A percentile compares a stretch with the other conserved stretches of the same genome.
Conservation (phyloP, 768 basidiomycete genomes). For the Phallus indusiatus region DNA sequence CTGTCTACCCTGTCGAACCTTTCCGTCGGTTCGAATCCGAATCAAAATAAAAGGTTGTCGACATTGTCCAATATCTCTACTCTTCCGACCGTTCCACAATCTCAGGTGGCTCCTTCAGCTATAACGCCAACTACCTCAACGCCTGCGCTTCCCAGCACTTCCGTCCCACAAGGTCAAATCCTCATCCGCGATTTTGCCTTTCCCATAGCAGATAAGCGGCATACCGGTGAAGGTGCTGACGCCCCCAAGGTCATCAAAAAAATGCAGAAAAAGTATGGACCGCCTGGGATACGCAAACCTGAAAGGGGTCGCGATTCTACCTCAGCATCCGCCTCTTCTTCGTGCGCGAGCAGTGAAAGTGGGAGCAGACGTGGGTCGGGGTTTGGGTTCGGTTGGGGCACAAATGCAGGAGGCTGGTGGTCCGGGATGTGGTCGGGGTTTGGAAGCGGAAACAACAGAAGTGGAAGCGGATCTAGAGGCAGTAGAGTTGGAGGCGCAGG, state of each 20-base stretch:
- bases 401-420: slow-evolving; percentile 29
- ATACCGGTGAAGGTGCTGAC: slow-evolving; percentile 31
- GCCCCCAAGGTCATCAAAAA: slow-evolving; percentile 22
- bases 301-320: neutral
- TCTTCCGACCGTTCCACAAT: neutral
- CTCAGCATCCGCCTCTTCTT: neutral
- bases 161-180: slow-evolving; percentile 17
- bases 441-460: slow-evolving; percentile 14
- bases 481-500: slow-evolving; percentile 12
- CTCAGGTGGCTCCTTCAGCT: neutral
- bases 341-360: slow-evolving; percentile 13
- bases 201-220: slow-evolving; percentile 31
- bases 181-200: slow-evolving; percentile 46
- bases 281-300: slow-evolving; percentile 23
- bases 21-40: neutral
- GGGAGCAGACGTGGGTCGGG: slow-evolving; percentile 22
- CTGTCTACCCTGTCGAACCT: neutral
- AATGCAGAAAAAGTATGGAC: slow-evolving; percentile 19
- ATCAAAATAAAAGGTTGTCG: neutral
- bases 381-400: slow-evolving; percentile 30
- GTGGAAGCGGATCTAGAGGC: slow-evolving; percentile 6
- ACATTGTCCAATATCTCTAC: neutral
- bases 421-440: slow-evolving; percentile 27
- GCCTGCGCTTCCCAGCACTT: slow-evolving; percentile 12
- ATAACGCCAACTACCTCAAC: neutral